Base-by-base conservation (phyloP, 768 basidiomycete genomes). In the Suillus spraguei region DNA sequence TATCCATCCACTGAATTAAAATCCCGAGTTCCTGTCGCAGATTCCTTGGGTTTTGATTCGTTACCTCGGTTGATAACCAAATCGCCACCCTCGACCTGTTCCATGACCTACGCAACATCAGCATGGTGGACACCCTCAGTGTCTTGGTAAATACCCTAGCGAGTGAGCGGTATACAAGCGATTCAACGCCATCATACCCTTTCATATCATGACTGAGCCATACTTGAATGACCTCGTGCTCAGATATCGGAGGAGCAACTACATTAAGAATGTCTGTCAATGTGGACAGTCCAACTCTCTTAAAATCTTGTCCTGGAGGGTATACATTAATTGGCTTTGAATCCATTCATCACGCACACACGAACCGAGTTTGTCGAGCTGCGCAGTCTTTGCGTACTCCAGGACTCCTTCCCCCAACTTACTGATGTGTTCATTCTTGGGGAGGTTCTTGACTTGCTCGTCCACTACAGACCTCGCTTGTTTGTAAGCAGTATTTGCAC, bases 161-260 rank as follows among this genome's bases (percentile, higher is more conserved):
- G 50, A 98, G 81, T 3, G 93, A 90, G 28, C 90, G 87, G 78
- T 97, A 99, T 32, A 95, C 92, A n/a, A 99, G 83, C 13, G 89
- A 84, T 77, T 99, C 97, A 49, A 99, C 85, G 8, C 97, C 97
- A 63, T 96, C 95, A 72, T 97, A 98, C 20, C 97, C 97, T 66
- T 85, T 82, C 96, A 99, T 96, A 68, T 97, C 95, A 77, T 99
- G 96, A 71, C 90, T 91, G 44, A 99, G 79, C 91, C 93, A 94
- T 9, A 99, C 89, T 73, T 97, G 88, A 66, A 99, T 95, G 17
- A 98, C 94, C 77, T 99, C 97, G 73, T 99, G 97, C 74, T 97
- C 96, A 32, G 96, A 93, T 69, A 99, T 99, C 14, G 97, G 97
- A 47, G 97, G 97, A 0, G 97, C 97, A 64, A 99, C 97, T 35